These are phyloP conservation scores for Clitopilus passeckerianus DNA, from an alignment of 768 basidiomycete genomes.

Conservation along the genomic window DNA sequence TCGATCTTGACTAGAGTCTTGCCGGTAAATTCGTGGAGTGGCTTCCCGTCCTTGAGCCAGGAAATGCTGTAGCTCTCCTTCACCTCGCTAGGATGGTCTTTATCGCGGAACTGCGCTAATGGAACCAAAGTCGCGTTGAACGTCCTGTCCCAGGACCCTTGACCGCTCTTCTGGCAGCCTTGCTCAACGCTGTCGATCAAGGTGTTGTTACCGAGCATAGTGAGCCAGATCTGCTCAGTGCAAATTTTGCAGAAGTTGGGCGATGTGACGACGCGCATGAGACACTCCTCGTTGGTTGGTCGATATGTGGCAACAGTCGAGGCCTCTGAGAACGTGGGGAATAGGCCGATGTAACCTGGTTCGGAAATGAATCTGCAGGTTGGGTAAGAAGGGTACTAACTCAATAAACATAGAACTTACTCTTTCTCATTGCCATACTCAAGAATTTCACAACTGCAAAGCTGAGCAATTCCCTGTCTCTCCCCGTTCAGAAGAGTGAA, in stretches of 20 bases:
- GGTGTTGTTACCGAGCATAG: conserved; percentile 51
- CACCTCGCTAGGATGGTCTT: conserved; percentile 15
- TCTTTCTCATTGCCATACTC: conserved; percentile 65
- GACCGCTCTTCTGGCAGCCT: conserved; percentile 24
- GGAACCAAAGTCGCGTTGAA: conserved; percentile 51
- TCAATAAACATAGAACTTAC: conserved; percentile 29
- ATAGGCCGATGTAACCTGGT: conserved; percentile 59
- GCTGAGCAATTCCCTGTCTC: conserved; percentile 53
- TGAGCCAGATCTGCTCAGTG: conserved; percentile 68
- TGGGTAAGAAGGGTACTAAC: not conserved
- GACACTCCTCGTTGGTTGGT: conserved; percentile 78
- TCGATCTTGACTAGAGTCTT: conserved; percentile 39
- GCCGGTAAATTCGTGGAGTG: conserved; percentile 42
- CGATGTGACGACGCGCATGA: conserved; percentile 70
- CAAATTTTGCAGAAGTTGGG: conserved; percentile 76
- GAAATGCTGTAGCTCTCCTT: conserved; percentile 48
- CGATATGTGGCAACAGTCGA: conserved; percentile 64
- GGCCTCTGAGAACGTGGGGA: conserved; percentile 67
- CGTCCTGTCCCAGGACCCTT: conserved; percentile 18
- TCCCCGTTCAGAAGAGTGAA: conserved; percentile 49
- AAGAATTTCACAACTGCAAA: conserved; percentile 73
- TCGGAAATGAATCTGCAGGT: conserved; percentile 49
- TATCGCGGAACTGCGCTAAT: conserved; percentile 48
- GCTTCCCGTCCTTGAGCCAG: conserved; percentile 48
- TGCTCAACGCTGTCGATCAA: conserved; percentile 54